Base-by-base conservation (phyloP, 169 alveolate species). In the Babesia bigemina region DNA sequence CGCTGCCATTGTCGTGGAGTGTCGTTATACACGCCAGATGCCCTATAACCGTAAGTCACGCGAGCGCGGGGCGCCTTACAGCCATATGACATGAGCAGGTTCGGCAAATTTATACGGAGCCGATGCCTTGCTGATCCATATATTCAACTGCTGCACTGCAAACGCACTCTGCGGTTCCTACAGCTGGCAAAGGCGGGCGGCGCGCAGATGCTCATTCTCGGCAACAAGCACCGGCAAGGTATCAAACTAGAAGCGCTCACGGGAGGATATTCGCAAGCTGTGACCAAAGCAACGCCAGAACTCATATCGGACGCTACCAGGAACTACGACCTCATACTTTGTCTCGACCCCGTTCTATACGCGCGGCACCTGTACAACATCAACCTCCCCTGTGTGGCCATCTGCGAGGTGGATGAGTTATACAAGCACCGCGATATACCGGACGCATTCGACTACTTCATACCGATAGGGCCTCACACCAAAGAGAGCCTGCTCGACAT, bases 361-460 rank as follows among this genome's bases (percentile, higher is more conserved):
- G 90, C 88, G 26, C 61, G 77, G 19, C 74, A 85, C 58, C 67
- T 89, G 57, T 66, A 72, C 71, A 89, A 86, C 75, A 74, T 89
- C 26, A 84, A 83, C 65, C 77, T 89, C 29, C 94, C 94, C 33
- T 79, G 91, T 49, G 85, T 89, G 65, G 70, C 88, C 26, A 67
- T 89, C 48, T 83, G 88, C 36, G 76, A 56, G 42, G 89, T 88
- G 7, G 86, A 61, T 21, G 86, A 73, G 48, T 73, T 89, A 58
- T 84, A 86, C 52, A 66, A 59, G 61, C 84, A 89, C 61, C 79
- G 84, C 33, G 89, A 82, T 39, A 77, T 44, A 45, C 79, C 88
- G 52, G 91, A 89, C 53, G 82, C 87, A 19, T 89, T 89, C 45
- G 94, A 89, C 55, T 89, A 89, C 63, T 73, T 89, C 62, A 79